These are phyloP conservation scores for Epichloe festucae DNA, from an alignment of 2,329 filamentous ascomycete species.

Conservation along the genomic window DNA sequence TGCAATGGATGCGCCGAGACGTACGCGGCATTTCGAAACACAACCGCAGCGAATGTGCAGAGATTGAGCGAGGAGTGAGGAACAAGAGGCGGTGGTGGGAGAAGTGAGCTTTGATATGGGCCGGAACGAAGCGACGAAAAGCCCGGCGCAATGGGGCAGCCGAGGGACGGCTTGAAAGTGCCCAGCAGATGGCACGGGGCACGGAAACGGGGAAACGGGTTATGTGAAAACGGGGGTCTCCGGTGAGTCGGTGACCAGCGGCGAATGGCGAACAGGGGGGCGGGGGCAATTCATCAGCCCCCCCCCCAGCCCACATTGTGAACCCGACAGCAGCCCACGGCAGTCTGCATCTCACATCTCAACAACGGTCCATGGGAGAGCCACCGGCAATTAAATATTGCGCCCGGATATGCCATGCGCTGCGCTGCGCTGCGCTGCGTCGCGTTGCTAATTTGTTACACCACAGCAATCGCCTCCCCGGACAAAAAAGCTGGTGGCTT, in stretches of 20 bases:
- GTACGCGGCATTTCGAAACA: not conserved
- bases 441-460: not conserved
- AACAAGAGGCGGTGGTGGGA: not conserved
- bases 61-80: not conserved
- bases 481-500: not conserved
- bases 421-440: too few species aligned
- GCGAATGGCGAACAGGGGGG: too few species aligned
- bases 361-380: not conserved
- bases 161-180: too few species aligned
- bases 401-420: too few species aligned
- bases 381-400: not conserved
- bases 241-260: too few species aligned
- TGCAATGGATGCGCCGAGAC: not conserved
- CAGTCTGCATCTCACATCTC: constrained; percentile 1
- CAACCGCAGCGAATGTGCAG: not conserved
- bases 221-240: too few species aligned
- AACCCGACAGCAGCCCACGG: not conserved
- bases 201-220: too few species aligned
- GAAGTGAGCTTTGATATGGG: not conserved
- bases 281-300: too few species aligned
- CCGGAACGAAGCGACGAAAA: not conserved
- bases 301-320: not conserved
- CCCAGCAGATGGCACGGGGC: too few species aligned
- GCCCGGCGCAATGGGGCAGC: not conserved
- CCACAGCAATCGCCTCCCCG: not conserved